These are phyloP conservation scores for Boletus insuetus DNA, from an alignment of 768 basidiomycete species.

Conservation along the genomic window DNA sequence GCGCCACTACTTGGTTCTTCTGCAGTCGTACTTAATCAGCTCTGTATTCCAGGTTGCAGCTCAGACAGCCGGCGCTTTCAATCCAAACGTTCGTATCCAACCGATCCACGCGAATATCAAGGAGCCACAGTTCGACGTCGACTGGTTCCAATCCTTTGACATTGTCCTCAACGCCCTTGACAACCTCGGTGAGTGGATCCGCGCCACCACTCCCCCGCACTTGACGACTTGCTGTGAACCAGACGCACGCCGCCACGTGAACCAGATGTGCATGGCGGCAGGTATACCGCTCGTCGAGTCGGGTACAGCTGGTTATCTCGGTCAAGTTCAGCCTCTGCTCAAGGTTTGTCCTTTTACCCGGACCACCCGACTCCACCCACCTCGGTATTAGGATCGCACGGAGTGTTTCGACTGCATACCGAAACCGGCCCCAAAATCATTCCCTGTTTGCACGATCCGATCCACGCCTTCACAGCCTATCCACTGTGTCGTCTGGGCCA, in stretches of 20 bases:
- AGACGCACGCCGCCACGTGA: conserved; percentile 95
- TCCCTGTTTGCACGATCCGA: conserved; percentile 97
- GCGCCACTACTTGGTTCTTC: background rate
- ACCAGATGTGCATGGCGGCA: conserved; percentile 98
- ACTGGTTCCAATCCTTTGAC: conserved; percentile 89
- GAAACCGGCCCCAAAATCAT: conserved; percentile 90
- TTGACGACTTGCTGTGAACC: background rate
- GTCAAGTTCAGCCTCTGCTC: no score
- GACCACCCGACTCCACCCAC: no score
- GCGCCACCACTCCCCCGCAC: background rate
- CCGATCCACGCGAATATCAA: conserved; percentile 97
- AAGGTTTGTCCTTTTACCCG: no score
- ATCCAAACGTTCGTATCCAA: conserved; percentile 81
- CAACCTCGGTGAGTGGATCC: conserved; percentile 73
- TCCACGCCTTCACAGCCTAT: no score
- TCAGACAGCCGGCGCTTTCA: conserved; percentile 78
- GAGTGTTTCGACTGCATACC: conserved; percentile 98
- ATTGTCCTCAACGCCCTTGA: conserved; percentile 95
- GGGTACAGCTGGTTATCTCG: conserved; percentile 95
- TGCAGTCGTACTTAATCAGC: background rate
- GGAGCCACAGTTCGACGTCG: conserved; percentile 82
- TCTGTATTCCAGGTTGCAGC: conserved; percentile 62
- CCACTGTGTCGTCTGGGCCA: no score
- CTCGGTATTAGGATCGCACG: no score
- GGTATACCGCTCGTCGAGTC: conserved; percentile 96